Evolutionary conservation across 2,329 filamentous ascomycete species (phyloP), one percentile per base, ranked within the genome.

Genomic region (Didymella arachidicola): DNA sequence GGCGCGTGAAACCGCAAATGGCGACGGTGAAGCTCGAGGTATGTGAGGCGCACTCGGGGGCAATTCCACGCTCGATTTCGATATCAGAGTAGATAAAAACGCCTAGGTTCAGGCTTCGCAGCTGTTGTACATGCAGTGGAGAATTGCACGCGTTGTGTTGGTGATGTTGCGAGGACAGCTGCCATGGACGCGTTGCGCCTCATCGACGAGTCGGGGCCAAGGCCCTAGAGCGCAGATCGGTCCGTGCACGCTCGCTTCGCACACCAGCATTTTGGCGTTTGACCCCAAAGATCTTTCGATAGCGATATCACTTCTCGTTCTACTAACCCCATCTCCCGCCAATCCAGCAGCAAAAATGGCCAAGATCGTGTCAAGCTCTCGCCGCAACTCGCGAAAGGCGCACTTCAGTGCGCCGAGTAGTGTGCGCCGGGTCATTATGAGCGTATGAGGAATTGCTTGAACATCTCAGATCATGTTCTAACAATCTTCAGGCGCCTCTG

Each of bases 301-400:
- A 60, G 42, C 64, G 50, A 41, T 27, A 62, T 53, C 57, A 60
- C 27, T 54, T 47, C 32, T 54, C 50, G 56, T 64, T 60, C 59
- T 57, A 68, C 64, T 66, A 71, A 71, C 69, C 65, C 72, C 70
- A 69, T 77, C 72, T 70, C 60, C 62, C 60, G 61, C 64, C 62
- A 68, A 68, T 66, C 59, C 57, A 77, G 72, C 73, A 85, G 86
- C 80, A 81, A 39, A 39, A 39, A 91, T 91, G 89, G 86, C 83
- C 78, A 91, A 91, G 82, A 84, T 90, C 79, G 57, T 92, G 78
- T 81, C 86, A 82, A 92, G 91, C 82, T 97, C 93, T 79, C 89
- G 94, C 84, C 90, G 94, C 86, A 99, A 99, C 92, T 95, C 92
- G 84, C 92, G 95, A 84, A 97, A 97, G 87, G 91, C 92, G 80